Base-by-base conservation (phyloP, 768 basidiomycete species). In the Panaeolus cyanescens region DNA sequence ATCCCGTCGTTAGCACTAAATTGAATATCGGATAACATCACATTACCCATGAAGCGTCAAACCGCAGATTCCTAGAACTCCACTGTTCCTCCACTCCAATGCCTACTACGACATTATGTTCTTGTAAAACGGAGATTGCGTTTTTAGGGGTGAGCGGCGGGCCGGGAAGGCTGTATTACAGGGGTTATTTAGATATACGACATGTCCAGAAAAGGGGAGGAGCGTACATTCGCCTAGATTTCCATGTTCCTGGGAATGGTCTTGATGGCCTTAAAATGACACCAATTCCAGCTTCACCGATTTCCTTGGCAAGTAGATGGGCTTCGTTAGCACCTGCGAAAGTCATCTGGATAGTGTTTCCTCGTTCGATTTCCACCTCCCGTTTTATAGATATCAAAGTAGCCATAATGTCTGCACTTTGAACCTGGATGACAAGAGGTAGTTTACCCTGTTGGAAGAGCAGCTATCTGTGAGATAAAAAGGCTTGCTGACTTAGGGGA, bases 1-100 rank as follows among this genome's bases (percentile, higher is more conserved):
- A n/a, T 15, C 7, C 4, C 56, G 37, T 32, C 57, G 19, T 55
- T 10, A 60, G 37, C 9, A 15, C 5, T 32, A 13, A 9, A 32
- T 17, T 36, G 9, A 10, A 2, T 30, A 57, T 36, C 8, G 8
- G 15, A 7, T 8, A 55, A 57, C 34, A 31, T 5, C 37, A 22
- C 73, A 83, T 67, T 65, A 88, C 89, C 93, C 93, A 95, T 58
- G 83, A 90, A 55, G 84, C 75, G 65, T 95, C 91, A 63, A 92
- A 89, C 7, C 91, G 82, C 17, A 87, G 81, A 62, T 88, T 91
- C 37, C 89, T 83, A 5, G 88, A 86, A 53, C 80, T 80, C 75
- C 76, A 79, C 53, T 75, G 73, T 54, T 89, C 88, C 32, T 79
- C 71, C 30, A 85, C 77, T 8, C 88, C 90, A 56, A 92, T 68